Percentiles rank a stretch among this genome's conserved stretches.
These are phyloP conservation scores for Aureobasidium sp. DNA, from an alignment of 2,329 filamentous ascomycete species.

Conservation along the genomic window DNA sequence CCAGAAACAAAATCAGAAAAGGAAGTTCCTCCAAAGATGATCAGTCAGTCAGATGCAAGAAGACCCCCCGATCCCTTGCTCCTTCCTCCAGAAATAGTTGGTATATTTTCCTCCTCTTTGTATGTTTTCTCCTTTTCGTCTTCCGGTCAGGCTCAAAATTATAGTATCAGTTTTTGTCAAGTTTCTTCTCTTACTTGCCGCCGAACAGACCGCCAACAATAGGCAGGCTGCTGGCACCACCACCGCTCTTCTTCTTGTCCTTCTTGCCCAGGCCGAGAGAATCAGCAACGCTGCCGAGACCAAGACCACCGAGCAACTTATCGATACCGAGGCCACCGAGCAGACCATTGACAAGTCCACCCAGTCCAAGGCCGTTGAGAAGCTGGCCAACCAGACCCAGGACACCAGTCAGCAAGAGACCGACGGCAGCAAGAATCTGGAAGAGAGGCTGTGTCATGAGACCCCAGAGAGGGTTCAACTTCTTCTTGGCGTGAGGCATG, in stretches of 20 bases:
- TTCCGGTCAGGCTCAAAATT: constrained; percentile 1
- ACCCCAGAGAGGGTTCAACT: constrained; percentile 83
- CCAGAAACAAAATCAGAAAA: neutral
- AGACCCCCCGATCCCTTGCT: constrained; percentile 15
- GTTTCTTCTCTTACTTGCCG: constrained; percentile 29
- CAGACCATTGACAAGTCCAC: constrained; percentile 70
- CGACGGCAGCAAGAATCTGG: constrained; percentile 88
- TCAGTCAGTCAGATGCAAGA: constrained; percentile 9
- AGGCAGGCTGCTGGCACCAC: constrained; percentile 34
- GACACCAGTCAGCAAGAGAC: constrained; percentile 73
- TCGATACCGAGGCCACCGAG: constrained; percentile 70
- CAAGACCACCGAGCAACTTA: constrained; percentile 67
- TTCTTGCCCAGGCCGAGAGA: constrained; percentile 49
- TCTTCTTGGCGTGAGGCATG: constrained; percentile 93
- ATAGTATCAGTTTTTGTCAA: neutral
- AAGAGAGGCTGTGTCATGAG: constrained; percentile 77
- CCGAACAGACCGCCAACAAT: constrained; percentile 44
- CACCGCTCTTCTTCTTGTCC: constrained; percentile 41
- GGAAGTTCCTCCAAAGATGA: neutral
- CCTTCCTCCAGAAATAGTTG: constrained; percentile 4
- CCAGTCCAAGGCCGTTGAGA: constrained; percentile 73
- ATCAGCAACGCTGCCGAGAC: constrained; percentile 48
- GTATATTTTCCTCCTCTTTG: constrained; percentile 10
- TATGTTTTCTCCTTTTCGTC: neutral
- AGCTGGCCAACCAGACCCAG: constrained; percentile 76